phyloP scores from a whole-genome alignment of 78 protist genomes.

The Dictyostelium purpureum region DNA sequence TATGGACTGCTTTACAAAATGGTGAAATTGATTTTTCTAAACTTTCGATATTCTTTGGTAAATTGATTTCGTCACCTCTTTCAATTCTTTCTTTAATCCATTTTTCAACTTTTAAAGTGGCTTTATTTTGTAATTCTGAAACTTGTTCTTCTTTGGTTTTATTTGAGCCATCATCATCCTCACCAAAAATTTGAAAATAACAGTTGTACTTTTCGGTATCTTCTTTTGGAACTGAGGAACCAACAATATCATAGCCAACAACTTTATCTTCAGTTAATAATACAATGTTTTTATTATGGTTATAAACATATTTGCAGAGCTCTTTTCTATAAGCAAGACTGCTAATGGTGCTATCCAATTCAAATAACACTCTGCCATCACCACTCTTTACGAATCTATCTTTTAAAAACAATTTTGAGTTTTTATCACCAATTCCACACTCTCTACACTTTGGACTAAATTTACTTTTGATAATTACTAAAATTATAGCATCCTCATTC shows the following conservation, averaged over 20 bases:
- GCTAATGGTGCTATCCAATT: background rate
- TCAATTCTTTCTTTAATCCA: slow-evolving; percentile 44
- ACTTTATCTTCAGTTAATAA: slow-evolving; percentile 17
- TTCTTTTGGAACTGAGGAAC: slow-evolving; percentile 4
- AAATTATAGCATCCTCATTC: background rate
- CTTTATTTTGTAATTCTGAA: background rate
- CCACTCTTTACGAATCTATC: slow-evolving; percentile 40
- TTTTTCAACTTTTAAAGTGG: slow-evolving; percentile 1
- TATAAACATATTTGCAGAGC: background rate
- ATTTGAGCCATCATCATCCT: background rate
- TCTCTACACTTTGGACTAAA: slow-evolving; percentile 43
- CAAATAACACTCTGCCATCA: slow-evolving; percentile 1
- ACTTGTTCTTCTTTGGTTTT: slow-evolving; percentile 8
- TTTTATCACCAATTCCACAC: slow-evolving; percentile 59
- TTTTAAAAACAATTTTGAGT: slow-evolving; percentile 2
- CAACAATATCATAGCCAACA: slow-evolving; percentile 16
- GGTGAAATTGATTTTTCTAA: slow-evolving; percentile 21
- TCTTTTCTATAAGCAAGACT: slow-evolving; percentile 15
- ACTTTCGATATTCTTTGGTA: slow-evolving; percentile 23
- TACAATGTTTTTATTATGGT: background rate
- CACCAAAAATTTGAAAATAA: background rate
- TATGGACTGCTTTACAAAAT: slow-evolving; percentile 25
- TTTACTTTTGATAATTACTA: slow-evolving; percentile 36
- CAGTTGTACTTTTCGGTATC: slow-evolving; percentile 15
- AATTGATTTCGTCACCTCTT: background rate